phyloP scores from a whole-genome alignment of 164 flowering plant species.

The Vitis rupestris region DNA sequence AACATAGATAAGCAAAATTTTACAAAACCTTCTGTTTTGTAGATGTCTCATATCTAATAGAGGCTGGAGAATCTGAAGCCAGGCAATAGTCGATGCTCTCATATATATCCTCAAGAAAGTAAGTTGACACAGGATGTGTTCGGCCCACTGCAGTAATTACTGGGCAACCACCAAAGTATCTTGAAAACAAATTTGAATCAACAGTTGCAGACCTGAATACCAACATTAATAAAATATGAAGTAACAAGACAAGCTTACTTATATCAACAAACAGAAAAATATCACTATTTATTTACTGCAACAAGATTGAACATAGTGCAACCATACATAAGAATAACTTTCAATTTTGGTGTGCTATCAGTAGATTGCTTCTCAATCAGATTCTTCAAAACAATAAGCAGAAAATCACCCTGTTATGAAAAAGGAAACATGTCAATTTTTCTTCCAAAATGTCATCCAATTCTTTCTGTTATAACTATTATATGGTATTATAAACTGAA shows the following conservation, averaged over 20 bases:
- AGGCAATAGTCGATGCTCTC: conserved; percentile 64
- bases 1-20: not conserved
- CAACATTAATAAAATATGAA: conserved; percentile 1
- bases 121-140: conserved; percentile 78
- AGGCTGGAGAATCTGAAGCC: conserved; percentile 83
- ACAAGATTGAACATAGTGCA: not conserved
- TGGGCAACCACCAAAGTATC: conserved; percentile 81
- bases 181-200: conserved; percentile 75
- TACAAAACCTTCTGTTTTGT: conserved; percentile 46
- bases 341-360: conserved; percentile 39
- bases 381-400: conserved; percentile 74
- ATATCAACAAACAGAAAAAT: not conserved
- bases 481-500: not conserved
- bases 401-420: conserved; percentile 80
- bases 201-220: conserved; percentile 87
- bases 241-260: not conserved
- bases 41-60: conserved; percentile 35
- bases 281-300: not conserved
- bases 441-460: not conserved
- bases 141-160: conserved; percentile 82
- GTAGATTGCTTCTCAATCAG: conserved; percentile 70
- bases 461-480: not conserved
- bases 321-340: conserved; percentile 86
- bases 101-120: conserved; percentile 86
- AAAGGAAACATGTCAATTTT: conserved; percentile 5